phyloP scores from a whole-genome alignment of 139 green algal species.

The Chlorella sp. region DNA sequence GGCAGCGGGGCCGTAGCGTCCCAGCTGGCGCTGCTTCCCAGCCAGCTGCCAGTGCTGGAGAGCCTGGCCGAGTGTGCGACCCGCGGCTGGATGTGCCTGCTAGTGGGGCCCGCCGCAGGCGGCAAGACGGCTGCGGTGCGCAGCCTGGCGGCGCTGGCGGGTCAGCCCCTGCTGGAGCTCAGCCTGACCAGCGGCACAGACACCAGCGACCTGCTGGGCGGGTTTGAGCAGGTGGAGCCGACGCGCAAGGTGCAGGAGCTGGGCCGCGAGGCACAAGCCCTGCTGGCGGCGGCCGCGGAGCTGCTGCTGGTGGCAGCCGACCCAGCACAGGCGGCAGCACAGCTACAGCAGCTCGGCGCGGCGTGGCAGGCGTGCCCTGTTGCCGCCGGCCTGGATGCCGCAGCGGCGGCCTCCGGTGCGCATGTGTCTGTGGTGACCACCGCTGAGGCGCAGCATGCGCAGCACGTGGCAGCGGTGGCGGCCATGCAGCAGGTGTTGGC shows the following conservation, averaged over 20 bases:
- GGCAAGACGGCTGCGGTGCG: slow-evolving; percentile 57
- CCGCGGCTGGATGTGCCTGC: slow-evolving; percentile 78
- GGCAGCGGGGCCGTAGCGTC: neutral
- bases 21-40: slow-evolving; percentile 68
- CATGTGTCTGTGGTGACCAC: neutral
- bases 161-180: slow-evolving; percentile 79
- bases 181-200: slow-evolving; percentile 88
- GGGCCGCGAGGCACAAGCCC: neutral
- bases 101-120: slow-evolving; percentile 61
- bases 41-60: slow-evolving; percentile 76
- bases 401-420: neutral
- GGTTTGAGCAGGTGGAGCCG: slow-evolving; percentile 94
- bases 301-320: slow-evolving; percentile 40
- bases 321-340: neutral
- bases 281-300: slow-evolving; percentile 35
- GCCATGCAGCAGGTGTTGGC: slow-evolving; percentile 13
- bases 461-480: slow-evolving; percentile 23
- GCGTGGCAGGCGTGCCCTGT: slow-evolving; percentile 1
- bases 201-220: slow-evolving; percentile 95
- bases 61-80: slow-evolving; percentile 46
- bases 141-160: slow-evolving; percentile 37
- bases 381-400: neutral
- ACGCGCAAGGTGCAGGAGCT: slow-evolving; percentile 44
- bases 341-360: slow-evolving; percentile 15
- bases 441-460: slow-evolving; percentile 22